Conservation (phyloP, 1,139 yeast genomes). For the Candida mesenterica region DNA sequence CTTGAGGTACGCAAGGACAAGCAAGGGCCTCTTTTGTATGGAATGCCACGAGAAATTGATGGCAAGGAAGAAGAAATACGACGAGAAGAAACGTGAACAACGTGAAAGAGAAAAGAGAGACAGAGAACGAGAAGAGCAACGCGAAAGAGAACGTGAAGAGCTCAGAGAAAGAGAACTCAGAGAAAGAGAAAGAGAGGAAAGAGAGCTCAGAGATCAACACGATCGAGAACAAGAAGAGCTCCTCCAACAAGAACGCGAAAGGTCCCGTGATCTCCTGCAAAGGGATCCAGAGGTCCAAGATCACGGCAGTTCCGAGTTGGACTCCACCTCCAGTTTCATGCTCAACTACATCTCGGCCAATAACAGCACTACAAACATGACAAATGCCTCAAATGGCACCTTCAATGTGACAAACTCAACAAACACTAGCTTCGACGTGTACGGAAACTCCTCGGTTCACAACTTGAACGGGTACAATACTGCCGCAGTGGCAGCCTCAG, state of each 20-base stretch:
- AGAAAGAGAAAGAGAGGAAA: background rate
- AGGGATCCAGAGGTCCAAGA: background rate
- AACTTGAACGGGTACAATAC: background rate
- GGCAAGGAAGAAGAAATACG: constrained; percentile 61
- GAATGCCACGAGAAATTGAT: constrained; percentile 83
- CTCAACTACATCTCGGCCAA: background rate
- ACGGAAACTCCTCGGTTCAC: background rate
- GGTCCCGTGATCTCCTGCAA: constrained; percentile 1
- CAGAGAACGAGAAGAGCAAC: constrained; percentile 9
- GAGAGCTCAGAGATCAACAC: constrained; percentile 1
- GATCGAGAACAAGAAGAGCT: background rate
- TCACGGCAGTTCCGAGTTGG: background rate
- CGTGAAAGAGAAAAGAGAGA: constrained; percentile 20
- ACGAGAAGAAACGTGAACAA: constrained; percentile 40
- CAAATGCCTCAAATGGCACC: background rate
- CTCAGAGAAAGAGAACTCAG: background rate
- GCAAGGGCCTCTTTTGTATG: constrained; percentile 93
- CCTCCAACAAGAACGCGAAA: constrained; percentile 5
- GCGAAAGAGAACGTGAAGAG: constrained; percentile 7
- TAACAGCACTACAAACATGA: background rate
- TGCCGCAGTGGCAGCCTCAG: background rate
- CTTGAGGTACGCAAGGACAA: constrained; percentile 86
- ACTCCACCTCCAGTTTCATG: constrained; percentile 5
- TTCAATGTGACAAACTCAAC: background rate
- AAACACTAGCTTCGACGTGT: background rate